Evolutionary conservation across 2,329 filamentous ascomycete genomes (phyloP).

Genomic region (Coccinonectria pachysandricola): DNA sequence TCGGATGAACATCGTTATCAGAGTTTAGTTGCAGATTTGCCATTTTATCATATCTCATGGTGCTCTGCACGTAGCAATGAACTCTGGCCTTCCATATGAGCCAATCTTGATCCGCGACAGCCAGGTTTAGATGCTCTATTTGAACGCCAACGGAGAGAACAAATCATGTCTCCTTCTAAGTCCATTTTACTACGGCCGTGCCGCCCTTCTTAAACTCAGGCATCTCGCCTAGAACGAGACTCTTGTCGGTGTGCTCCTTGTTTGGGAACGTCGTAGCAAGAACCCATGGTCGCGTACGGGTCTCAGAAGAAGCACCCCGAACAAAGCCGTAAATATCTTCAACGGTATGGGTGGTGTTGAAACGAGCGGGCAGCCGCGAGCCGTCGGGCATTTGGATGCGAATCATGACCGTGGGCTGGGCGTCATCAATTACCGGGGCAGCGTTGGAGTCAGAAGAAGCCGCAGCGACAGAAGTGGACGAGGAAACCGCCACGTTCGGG

Average conservation of each 20-base stretch:
- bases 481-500: conserved; percentile 6
- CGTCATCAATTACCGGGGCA: conserved; percentile 43
- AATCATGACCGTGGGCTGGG: conserved; percentile 57
- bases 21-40: too few relatives aligned
- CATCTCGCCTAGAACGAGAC: conserved; percentile 46
- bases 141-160: conserved; percentile 14
- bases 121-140: too few relatives aligned
- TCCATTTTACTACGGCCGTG: conserved; percentile 54
- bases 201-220: conserved; percentile 56
- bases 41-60: too few relatives aligned
- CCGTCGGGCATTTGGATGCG: conserved; percentile 73
- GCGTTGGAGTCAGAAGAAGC: conserved; percentile 19
- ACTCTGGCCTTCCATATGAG: too few relatives aligned
- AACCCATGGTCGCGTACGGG: conserved; percentile 53
- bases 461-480: conserved; percentile 23
- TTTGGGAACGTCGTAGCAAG: conserved; percentile 76
- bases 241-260: conserved; percentile 66
- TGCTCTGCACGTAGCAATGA: too few relatives aligned
- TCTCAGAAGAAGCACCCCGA: conserved; percentile 48
- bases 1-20: conserved; percentile 1
- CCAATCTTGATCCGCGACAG: too few relatives aligned
- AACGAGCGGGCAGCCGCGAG: conserved; percentile 65
- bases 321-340: conserved; percentile 71
- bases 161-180: too few relatives aligned
- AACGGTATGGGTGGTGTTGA: conserved; percentile 71